Evolutionary conservation across 495 filamentous ascomycete species (phyloP), one percentile per base, ranked within the genome.

Genomic region (Chaetomium tenue): DNA sequence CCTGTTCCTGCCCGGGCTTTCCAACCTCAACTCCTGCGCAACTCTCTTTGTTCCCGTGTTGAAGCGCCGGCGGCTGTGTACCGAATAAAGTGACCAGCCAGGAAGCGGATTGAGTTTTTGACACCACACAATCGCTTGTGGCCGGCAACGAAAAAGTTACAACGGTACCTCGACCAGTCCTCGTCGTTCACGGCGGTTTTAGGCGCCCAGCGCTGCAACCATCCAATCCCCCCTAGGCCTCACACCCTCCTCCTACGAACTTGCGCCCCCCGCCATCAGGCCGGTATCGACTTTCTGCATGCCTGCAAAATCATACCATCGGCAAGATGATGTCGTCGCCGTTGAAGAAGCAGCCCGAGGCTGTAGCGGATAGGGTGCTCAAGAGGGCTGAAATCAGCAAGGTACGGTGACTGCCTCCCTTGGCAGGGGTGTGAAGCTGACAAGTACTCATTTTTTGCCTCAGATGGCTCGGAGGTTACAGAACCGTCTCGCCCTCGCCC

Each of bases 391-490:
- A 91, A 79, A 87, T 96, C 68, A 90, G 91, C 71, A 93, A 93
- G 87, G 92, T 96, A 82, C 63, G 67, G 48, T 42, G 40, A 44
- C 25, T 37, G 20, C 57, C 54, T 68, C 58, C 58, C 64, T 66
- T 22, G 26, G 20, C 48, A 15, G 40, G 25, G 18, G 22, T 64
- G 52, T 64, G 26, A 33, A 55, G n/a, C 47, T 67, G 54, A 60
- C 53, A 66, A 37, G 44, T 15, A 55, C 42, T 40, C 9, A 30
- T 20, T 48, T 56, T 56, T 58, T 22, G 4, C 54, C 61, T 42
- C 68, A 98, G 94, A 94, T 98, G 77, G 94, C 92, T 61, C 81
- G 93, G 76, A 88, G 87, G 71, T 81, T 99, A 40, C 91, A 96
- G 76, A 90, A 95, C 79, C 91, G 93, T 51, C 83, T 99, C 40